phyloP scores from a whole-genome alignment of 2,329 filamentous ascomycete species.

The Fusarium pseudonygamai region DNA sequence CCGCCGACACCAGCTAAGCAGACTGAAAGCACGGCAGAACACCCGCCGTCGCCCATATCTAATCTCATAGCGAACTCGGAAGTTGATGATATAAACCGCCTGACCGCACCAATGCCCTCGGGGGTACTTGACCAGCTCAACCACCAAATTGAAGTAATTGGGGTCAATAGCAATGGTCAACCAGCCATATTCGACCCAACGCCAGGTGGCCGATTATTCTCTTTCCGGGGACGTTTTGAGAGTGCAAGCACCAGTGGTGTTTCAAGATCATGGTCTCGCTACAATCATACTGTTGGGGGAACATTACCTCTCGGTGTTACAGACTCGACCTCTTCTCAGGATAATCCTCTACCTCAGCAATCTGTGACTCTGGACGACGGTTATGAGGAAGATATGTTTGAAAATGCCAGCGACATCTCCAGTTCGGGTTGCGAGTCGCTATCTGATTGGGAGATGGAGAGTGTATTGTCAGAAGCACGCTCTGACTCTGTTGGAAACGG shows the following conservation, averaged over 20 bases:
- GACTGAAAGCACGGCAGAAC: too few relatives aligned
- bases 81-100: not conserved
- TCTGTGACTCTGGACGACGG: not conserved
- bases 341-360: not conserved
- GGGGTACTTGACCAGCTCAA: not conserved
- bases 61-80: not conserved
- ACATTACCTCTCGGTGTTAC: not conserved
- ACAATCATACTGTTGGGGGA: not conserved
- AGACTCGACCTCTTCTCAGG: not conserved
- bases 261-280: not conserved
- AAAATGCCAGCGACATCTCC: not conserved
- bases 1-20: not conserved
- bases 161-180: not conserved
- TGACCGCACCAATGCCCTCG: not conserved
- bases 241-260: not conserved
- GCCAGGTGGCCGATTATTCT: not conserved
- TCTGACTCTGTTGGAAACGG: not conserved
- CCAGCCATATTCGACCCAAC: conserved; percentile 1
- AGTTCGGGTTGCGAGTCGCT: not conserved
- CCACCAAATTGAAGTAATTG: not conserved
- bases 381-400: not conserved
- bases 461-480: not conserved
- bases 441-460: not conserved
- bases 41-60: not conserved
- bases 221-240: not conserved